Evolutionary conservation across 208 protist genomes (phyloP), one percentile per base, ranked within the genome.

Genomic region (Trypanosomatidae sp.): DNA sequence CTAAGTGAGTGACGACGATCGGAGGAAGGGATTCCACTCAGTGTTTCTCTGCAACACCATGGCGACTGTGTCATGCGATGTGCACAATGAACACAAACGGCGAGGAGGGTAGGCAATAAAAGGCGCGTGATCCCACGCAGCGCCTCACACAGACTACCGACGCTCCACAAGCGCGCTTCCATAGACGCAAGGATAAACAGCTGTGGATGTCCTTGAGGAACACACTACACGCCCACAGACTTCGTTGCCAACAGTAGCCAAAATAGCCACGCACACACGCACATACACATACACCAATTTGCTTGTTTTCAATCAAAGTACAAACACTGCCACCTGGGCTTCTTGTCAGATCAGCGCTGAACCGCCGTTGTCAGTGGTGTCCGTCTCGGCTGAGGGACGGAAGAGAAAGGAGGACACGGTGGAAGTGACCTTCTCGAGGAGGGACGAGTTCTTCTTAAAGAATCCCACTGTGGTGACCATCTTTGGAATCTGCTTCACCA

Each of bases 401-500:
- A 79, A 79, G 5, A 79, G 33, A 41, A 79, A 69, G 2, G 74
- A 79, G 1, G 74, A 73, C 5, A 79, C 50, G 3, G 74, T 74
- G 19, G 74, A 79, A 28, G 74, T 79, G 19, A 79, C 22, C 62
- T 79, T 79, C 46, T 82, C 73, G 9, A 82, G 55, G 25, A 82
- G 69, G 5, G 79, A 84, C 28, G 66, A 70, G 43, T 84, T 71
- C 53, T 76, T 78, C 60, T 71, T 74, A 52, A 91, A 87, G 46
- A 88, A 55, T 5, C 84, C 81, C 13, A 86, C 83, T 53, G 80
- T 86, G 33, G 74, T 80, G 6, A 91, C 71, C 49, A 87, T 76
- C 28, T 82, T 77, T n/a, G 83, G 83, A 8, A 88, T 76, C 58
- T 88, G 83, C 65, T 81, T 83, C 25, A 91, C 47, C 58, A 87